Evolutionary conservation across 2,329 filamentous ascomycete genomes (phyloP), one percentile per base, ranked within the genome.

Genomic region (Geosmithia putterillii): DNA sequence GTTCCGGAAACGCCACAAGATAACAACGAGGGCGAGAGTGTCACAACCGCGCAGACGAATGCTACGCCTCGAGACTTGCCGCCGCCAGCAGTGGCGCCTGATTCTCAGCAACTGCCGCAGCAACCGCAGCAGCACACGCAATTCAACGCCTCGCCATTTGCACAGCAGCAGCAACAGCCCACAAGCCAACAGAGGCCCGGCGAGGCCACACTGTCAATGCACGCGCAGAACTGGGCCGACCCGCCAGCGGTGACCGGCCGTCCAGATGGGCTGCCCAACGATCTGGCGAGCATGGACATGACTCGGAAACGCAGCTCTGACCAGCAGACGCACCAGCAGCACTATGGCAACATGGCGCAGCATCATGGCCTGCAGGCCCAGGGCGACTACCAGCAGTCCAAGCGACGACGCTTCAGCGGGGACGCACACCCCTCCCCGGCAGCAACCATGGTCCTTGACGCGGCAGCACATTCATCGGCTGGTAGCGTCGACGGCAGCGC

Each of bases 201-300:
- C 17, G 37, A 32, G 18, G 36, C 15, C 3, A 35, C 42, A 15
- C 36, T 45, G 7, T 45, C 44, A 8, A 36, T 40, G 21, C 44
- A 45, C 40, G 44, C 41, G 12, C 35, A 42, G 17, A 36, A 40
- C 15, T 45, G 44, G 44, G 20, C 36, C n/a, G 40, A 40, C 21
- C 36, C 44, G 10, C 43, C 43, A n/a, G 25, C 39, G 2, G 28
- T 17, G 18, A 43, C 35, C 22, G 23, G 32, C 6, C 37, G 37
- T 4, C 17, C 12, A 15, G 18, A 19, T 5, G 37, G 35, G 5
- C 7, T 20, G 35, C 38, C 38, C 14, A 40, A 20, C 19, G 38
- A 40, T 10, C 19, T n/a, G 22, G 18, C 38, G 6, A 14, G 8
- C 20, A 20, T 19, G 20, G 37, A 21, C 37, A 32, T 18, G 20